Conservation (phyloP, 2,329 filamentous ascomycete genomes). For the Colletotrichum aenigma region DNA sequence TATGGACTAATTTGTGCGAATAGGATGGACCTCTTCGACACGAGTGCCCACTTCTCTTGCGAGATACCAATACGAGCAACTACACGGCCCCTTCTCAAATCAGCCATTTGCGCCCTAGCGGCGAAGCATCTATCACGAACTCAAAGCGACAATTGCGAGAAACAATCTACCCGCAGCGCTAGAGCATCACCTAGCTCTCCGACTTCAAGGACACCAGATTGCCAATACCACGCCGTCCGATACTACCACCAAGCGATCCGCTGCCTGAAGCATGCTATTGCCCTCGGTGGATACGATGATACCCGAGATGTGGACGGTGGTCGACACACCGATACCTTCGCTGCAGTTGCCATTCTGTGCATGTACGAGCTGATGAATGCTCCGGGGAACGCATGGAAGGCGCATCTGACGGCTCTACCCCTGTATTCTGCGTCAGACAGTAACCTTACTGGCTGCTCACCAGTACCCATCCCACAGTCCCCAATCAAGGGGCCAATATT, state of each 20-base stretch:
- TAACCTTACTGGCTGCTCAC: constrained; percentile 37
- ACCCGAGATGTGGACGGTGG: constrained; percentile 34
- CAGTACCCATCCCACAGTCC: constrained; percentile 47
- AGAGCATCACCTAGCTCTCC: constrained; percentile 33
- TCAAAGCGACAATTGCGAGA: constrained; percentile 43
- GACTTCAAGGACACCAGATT: not conserved
- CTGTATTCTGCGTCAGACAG: constrained; percentile 43
- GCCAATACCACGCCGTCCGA: not conserved
- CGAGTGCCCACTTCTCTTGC: constrained; percentile 63
- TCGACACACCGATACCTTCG: constrained; percentile 51
- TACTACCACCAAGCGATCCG: not conserved
- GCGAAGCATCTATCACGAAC: constrained; percentile 69
- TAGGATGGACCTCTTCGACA: constrained; percentile 57
- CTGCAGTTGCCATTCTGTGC: constrained; percentile 69
- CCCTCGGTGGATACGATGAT: not conserved
- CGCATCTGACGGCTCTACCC: constrained; percentile 69
- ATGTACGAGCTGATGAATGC: constrained; percentile 73
- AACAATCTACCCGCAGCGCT: constrained; percentile 56
- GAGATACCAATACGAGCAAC: constrained; percentile 63
- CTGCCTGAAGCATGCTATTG: constrained; percentile 43
- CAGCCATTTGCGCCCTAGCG: constrained; percentile 61
- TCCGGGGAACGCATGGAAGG: constrained; percentile 65
- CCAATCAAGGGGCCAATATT: constrained; percentile 61
- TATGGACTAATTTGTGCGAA: not conserved
- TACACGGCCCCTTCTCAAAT: constrained; percentile 48